A percentile compares a stretch with the other conserved stretches of the same genome.
Conservation (phyloP, 2,329 filamentous ascomycete species). For the Cladophialophora carrionii region DNA sequence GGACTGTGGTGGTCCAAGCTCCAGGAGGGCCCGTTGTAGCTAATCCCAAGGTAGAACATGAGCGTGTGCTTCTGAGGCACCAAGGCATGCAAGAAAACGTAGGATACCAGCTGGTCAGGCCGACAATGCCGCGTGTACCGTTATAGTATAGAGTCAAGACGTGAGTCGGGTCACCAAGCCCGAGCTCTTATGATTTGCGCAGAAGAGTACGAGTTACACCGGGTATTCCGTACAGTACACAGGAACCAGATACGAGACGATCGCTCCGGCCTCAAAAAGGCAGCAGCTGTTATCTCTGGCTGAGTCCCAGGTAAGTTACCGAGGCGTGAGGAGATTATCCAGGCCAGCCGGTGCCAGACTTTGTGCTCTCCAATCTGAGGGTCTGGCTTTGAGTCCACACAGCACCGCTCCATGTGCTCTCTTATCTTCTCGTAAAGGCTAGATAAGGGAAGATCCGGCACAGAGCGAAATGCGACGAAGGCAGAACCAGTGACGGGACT, state of each 20-base stretch:
- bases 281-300: neutral
- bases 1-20: neutral
- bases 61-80: conserved; percentile 16
- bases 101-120: neutral
- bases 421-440: neutral
- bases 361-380: neutral
- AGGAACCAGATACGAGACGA: too few species aligned
- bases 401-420: neutral
- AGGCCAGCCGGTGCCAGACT: neutral
- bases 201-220: neutral
- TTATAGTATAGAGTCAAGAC: neutral
- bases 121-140: neutral
- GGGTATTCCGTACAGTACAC: too few species aligned
- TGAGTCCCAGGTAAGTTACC: neutral
- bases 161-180: neutral
- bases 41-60: conserved; percentile 20
- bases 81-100: neutral
- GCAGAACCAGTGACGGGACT: conserved; percentile 1
- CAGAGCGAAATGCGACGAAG: neutral
- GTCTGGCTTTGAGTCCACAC: neutral
- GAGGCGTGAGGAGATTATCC: conserved; percentile 6
- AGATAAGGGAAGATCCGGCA: conserved; percentile 9
- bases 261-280: neutral
- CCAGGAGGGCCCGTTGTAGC: neutral
- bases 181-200: neutral